Conservation (phyloP, 257 asterid species). For the Fraxinus americana region DNA sequence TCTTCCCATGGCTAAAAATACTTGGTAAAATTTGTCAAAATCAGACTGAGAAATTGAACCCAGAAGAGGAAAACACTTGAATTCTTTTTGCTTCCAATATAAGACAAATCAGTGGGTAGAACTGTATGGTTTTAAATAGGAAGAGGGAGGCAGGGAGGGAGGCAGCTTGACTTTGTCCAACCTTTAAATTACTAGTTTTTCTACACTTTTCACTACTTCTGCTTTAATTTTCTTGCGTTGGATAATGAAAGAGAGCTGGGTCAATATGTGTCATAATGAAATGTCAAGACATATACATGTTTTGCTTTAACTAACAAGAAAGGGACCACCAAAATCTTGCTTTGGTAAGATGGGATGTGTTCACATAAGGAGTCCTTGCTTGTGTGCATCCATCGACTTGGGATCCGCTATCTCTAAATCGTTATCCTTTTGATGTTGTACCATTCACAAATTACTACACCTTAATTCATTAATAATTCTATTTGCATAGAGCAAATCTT, state of each 20-base stretch:
- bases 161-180: conserved; percentile 54
- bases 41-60: background rate
- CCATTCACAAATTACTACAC: no score
- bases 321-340: conserved; percentile 30
- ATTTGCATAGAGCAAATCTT: no score
- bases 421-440: background rate
- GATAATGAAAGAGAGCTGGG: conserved; percentile 34
- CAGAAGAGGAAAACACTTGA: background rate
- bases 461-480: no score
- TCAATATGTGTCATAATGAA: conserved; percentile 35
- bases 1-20: conserved; percentile 53
- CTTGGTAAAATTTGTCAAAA: background rate
- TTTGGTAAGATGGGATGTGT: conserved; percentile 31
- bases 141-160: background rate
- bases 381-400: background rate
- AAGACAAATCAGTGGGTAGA: conserved; percentile 3
- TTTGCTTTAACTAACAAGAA: conserved; percentile 15
- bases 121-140: conserved; percentile 17
- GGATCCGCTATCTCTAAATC: background rate
- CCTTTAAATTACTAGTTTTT: conserved; percentile 7
- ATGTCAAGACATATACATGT: conserved; percentile 30
- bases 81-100: background rate
- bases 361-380: conserved; percentile 16
- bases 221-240: conserved; percentile 4
- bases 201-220: background rate